Evolutionary conservation across 2,329 filamentous ascomycete genomes (phyloP).

Genomic region (Fusarium gaditjirri): DNA sequence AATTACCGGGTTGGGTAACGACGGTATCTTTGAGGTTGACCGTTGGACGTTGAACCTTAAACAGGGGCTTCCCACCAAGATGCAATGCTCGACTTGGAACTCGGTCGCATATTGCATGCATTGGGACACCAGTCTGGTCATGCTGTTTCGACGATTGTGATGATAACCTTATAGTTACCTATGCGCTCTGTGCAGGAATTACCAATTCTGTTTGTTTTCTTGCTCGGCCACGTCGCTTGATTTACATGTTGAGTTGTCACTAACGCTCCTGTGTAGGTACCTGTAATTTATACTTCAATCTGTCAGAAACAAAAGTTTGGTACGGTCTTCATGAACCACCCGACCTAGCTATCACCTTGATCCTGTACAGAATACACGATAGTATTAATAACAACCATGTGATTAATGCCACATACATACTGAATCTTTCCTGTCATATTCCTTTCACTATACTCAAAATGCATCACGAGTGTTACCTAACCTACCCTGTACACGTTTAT

Average conservation of each 20-base stretch:
- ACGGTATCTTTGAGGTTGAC: slow-evolving; percentile 28
- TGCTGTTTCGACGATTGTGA: not conserved
- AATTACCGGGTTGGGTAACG: slow-evolving; percentile 28
- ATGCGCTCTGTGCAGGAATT: no score
- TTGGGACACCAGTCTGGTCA: not conserved
- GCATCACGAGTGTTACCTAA: not conserved
- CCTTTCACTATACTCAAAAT: not conserved
- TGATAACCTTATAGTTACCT: not conserved
- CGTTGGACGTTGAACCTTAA: slow-evolving; percentile 40
- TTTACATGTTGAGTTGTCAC: not conserved
- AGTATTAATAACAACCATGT: not conserved
- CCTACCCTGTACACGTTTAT: not conserved
- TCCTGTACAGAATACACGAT: not conserved
- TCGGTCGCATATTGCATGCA: not conserved
- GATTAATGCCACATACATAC: not conserved
- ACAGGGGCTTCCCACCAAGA: slow-evolving; percentile 12
- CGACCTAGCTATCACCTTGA: not conserved
- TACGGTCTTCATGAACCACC: not conserved
- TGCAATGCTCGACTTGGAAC: not conserved
- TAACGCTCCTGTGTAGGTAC: no score
- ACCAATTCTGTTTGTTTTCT: not conserved
- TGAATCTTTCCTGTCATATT: not conserved
- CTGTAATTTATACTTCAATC: not conserved
- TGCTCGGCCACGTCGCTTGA: not conserved
- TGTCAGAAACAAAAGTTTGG: not conserved